These are phyloP conservation scores for Xylaria grammica DNA, from an alignment of 495 filamentous ascomycete genomes.

Conservation along the genomic window DNA sequence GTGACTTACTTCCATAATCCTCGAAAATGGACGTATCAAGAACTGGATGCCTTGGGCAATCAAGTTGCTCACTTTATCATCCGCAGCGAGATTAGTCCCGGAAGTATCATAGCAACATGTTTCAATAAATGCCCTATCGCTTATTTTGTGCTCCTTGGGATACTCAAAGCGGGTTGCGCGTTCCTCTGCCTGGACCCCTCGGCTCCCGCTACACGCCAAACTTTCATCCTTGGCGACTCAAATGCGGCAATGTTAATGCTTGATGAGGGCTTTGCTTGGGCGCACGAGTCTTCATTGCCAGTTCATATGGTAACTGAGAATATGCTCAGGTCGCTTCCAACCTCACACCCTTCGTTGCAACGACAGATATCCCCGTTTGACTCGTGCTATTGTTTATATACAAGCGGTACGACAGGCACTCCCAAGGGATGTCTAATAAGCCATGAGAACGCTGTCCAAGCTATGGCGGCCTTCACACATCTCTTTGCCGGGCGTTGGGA, in stretches of 20 bases:
- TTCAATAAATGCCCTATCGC: slow-evolving; percentile 83
- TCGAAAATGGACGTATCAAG: slow-evolving; percentile 63
- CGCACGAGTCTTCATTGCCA: slow-evolving; percentile 34
- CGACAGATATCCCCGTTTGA: slow-evolving; percentile 47
- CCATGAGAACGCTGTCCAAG: slow-evolving; percentile 76
- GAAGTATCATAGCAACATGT: slow-evolving; percentile 71
- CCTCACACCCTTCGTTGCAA: slow-evolving; percentile 27
- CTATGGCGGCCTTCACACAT: slow-evolving; percentile 74
- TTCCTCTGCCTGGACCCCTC: slow-evolving; percentile 78
- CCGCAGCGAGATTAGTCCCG: slow-evolving; percentile 38
- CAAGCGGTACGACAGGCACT: slow-evolving; percentile 79
- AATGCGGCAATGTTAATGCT: slow-evolving; percentile 58
- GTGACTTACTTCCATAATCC: slow-evolving; percentile 40
- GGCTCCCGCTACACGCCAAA: slow-evolving; percentile 64
- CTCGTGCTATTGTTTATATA: slow-evolving; percentile 76
- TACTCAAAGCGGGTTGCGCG: slow-evolving; percentile 80
- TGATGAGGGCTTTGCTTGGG: slow-evolving; percentile 34
- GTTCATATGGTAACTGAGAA: slow-evolving; percentile 44
- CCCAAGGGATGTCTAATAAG: slow-evolving; percentile 81
- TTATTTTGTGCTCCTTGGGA: slow-evolving; percentile 78
- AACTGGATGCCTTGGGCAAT: slow-evolving; percentile 67
- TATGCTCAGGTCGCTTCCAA: slow-evolving; percentile 32
- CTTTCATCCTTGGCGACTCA: slow-evolving; percentile 71
- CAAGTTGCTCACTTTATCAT: slow-evolving; percentile 62
- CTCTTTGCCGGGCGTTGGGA: slow-evolving; percentile 74